Evolutionary conservation across 768 basidiomycete species (phyloP).

Genomic region (Mycena albidolilacea): DNA sequence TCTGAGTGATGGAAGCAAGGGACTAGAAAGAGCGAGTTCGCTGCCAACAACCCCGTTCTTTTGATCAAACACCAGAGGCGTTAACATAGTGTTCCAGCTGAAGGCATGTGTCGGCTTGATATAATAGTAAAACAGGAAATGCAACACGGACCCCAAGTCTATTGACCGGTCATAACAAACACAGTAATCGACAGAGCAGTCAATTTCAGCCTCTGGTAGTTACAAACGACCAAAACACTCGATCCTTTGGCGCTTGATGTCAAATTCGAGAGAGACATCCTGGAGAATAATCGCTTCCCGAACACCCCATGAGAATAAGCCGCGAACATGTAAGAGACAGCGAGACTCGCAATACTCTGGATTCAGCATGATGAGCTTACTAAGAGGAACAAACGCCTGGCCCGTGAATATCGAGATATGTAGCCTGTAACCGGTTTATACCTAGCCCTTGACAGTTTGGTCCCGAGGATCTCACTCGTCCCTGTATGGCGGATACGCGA

Average conservation of each 20-base stretch:
- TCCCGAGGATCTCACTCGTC: too few species aligned
- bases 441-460: too few species aligned
- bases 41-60: not conserved
- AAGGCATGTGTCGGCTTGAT: not conserved
- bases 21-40: slow-evolving; percentile 7
- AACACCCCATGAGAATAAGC: slow-evolving; percentile 11
- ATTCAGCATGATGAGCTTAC: too few species aligned
- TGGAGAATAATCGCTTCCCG: not conserved
- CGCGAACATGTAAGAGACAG: too few species aligned
- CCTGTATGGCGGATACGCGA: too few species aligned
- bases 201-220: not conserved
- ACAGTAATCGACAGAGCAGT: not conserved
- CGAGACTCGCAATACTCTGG: too few species aligned
- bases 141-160: slow-evolving; percentile 2
- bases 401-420: too few species aligned
- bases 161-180: not conserved
- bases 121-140: too few species aligned
- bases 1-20: too few species aligned
- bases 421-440: too few species aligned
- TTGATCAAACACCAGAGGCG: not conserved
- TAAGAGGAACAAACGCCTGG: not conserved
- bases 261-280: not conserved
- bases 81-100: slow-evolving; percentile 8
- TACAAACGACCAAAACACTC: not conserved
- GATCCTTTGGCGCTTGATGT: not conserved